phyloP scores from a whole-genome alignment of 2,329 filamentous ascomycete genomes.

The Dactylonectria macrodidyma region DNA sequence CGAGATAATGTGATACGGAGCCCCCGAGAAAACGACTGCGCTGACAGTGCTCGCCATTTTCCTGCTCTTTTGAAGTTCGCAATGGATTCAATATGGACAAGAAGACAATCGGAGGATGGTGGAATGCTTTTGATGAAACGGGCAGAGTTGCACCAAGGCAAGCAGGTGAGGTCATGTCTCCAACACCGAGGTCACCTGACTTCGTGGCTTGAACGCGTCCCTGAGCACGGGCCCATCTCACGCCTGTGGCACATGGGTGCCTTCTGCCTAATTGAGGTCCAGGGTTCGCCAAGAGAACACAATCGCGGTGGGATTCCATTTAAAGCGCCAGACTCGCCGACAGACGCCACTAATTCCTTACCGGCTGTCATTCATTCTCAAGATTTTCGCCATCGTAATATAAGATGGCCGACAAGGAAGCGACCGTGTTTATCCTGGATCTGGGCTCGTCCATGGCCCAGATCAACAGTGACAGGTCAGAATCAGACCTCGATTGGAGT shows the following conservation, averaged over 20 bases:
- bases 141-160: constrained; percentile 1
- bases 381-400: constrained; percentile 16
- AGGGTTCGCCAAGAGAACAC: constrained; percentile 41
- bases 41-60: constrained; percentile 65
- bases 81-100: constrained; percentile 14
- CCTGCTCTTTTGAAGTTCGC: constrained; percentile 8
- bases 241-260: constrained; percentile 35
- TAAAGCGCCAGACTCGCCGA: constrained; percentile 30
- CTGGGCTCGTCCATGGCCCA: constrained; percentile 88
- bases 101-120: background rate
- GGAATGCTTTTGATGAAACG: constrained; percentile 6
- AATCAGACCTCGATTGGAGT: constrained; percentile 89
- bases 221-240: constrained; percentile 29
- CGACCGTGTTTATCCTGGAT: constrained; percentile 92
- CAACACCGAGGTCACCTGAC: constrained; percentile 48
- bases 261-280: constrained; percentile 48
- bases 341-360: background rate
- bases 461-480: constrained; percentile 76
- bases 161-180: constrained; percentile 22
- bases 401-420: constrained; percentile 92
- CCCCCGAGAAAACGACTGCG: constrained; percentile 73
- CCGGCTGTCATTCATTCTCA: background rate
- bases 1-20: constrained; percentile 84
- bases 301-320: constrained; percentile 25
- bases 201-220: constrained; percentile 49